Conservation (phyloP, 768 basidiomycete genomes). For the Terana coerulea region DNA sequence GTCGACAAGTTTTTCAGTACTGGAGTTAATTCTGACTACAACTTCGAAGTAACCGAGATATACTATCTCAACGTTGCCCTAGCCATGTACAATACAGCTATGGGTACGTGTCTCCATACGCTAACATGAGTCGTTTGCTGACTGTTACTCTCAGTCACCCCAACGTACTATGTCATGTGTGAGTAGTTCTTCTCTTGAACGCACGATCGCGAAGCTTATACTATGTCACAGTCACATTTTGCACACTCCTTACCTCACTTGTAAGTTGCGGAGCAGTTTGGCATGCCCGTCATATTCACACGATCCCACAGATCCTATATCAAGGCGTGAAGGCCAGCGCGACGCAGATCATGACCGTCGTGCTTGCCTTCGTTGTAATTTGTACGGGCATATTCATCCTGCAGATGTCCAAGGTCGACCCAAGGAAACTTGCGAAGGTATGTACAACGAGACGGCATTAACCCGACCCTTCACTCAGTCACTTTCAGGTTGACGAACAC, state of each 20-base stretch:
- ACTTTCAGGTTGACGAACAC: constrained; percentile 65
- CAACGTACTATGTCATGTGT: constrained; percentile 81
- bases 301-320: constrained; percentile 62
- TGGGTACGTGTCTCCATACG: constrained; percentile 43
- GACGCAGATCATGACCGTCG: constrained; percentile 78
- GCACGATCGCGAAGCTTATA: constrained; percentile 6
- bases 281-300: neutral
- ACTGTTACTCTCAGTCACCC: constrained; percentile 49
- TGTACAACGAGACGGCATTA: no score
- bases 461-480: neutral
- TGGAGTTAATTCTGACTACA: neutral
- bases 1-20: neutral
- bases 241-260: constrained; percentile 74
- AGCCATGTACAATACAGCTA: constrained; percentile 85
- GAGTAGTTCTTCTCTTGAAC: constrained; percentile 26
- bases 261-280: constrained; percentile 49
- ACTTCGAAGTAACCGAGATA: constrained; percentile 67
- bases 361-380: constrained; percentile 85
- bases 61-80: constrained; percentile 93
- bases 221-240: constrained; percentile 60
- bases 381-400: constrained; percentile 88
- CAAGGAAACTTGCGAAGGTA: constrained; percentile 53
- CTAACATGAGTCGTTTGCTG: neutral
- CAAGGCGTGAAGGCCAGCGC: constrained; percentile 77
- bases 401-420: constrained; percentile 93